Evolutionary conservation across 768 basidiomycete genomes (phyloP), one percentile per base, ranked within the genome.

Genomic region (Suillus placidus): DNA sequence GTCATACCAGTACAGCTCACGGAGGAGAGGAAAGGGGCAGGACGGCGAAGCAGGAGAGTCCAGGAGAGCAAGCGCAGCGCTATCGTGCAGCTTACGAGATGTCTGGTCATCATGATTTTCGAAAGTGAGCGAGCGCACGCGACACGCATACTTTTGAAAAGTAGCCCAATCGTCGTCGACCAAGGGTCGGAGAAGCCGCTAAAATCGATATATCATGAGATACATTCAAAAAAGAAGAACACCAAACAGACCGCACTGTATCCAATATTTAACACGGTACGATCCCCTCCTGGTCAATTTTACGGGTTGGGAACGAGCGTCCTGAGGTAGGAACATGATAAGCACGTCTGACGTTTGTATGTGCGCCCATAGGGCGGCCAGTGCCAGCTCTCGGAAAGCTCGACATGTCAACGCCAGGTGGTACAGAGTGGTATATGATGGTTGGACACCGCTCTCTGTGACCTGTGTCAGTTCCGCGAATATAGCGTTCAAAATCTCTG

Each of bases 51-150:
- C 37, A 18, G 37, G 37, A 57, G 14, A 56, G 13, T 23, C 6
- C 1, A 57, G 37, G 4, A 57, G 56, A 38, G 23, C 23, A 38
- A 37, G n/a, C 35, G n/a, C 37, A 26, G 37, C 37, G 8, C 37
- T 37, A 57, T 38, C 56, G 14, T 57, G 23, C 56, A 57, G 56
- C 35, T 12, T 35, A 14, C n/a, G 47, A 49, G 5, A 0, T 23
- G 13, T 49, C 0, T 4, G 4, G 12, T 13, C 13, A 37, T 23
- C 8, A 38, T 14, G 16, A 26, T 2, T 16, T 8, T 38, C 20
- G 10, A 55, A 57, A 38, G 56, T 57, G n/a, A 57, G 56, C 3
- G 37, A 57, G 56, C 37, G 37, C 37, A 57, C 37, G 37, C 35
- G 37, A 37, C 37, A 16, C 35, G 23, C n/a, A 18, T 38, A 52